Evolutionary conservation across 1,284 basidiomycete species (phyloP), one percentile per base, ranked within the genome.

Genomic region (Phenoliferia sp.): DNA sequence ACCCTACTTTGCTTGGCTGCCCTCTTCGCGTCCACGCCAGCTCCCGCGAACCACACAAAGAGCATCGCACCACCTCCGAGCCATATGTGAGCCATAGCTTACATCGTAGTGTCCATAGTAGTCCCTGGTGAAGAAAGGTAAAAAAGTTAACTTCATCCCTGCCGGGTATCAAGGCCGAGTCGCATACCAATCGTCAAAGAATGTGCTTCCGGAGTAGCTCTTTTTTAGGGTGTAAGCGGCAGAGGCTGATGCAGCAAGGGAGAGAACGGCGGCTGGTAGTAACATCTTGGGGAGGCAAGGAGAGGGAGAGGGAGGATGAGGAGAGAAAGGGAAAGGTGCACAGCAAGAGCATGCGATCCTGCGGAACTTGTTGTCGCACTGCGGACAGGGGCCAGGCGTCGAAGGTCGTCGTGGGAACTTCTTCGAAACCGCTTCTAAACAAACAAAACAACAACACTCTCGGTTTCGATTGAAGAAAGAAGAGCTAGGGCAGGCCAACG

Each of bases 41-140:
- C 29, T 31, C 36, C 54, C 28, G 32, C 48, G 39, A 57, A n/a
- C 17, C 32, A 29, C n/a, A n/a, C 34, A 36, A 61, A 19, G 22
- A 7, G 10, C 7, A 31, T 36, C 2, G 26, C 29, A 35, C 31
- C 9, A 28, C 39, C 39, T 15, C 12, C 12, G 39, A 48, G n/a
- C n/a, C n/a, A n/a, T n/a, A n/a, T n/a, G n/a, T n/a, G n/a, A n/a
- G n/a, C n/a, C n/a, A n/a, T n/a, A 12, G 28, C 54, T 16, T 19
- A 56, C 54, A n/a, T 50, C 65, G 33, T 31, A 71, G 19, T 33
- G 19, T 9, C 70, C 70, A 34, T 64, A 72, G 61, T 62, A 72
- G 2, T 57, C 33, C 68, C 68, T 70, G 22, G 9, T 44, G 39
- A 19, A 7, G 6, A 19, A 52, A 19, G n/a, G n/a, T n/a, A n/a